phyloP scores from a whole-genome alignment of 352 stramenopile genomes.

The Globisporangium viniferum region DNA sequence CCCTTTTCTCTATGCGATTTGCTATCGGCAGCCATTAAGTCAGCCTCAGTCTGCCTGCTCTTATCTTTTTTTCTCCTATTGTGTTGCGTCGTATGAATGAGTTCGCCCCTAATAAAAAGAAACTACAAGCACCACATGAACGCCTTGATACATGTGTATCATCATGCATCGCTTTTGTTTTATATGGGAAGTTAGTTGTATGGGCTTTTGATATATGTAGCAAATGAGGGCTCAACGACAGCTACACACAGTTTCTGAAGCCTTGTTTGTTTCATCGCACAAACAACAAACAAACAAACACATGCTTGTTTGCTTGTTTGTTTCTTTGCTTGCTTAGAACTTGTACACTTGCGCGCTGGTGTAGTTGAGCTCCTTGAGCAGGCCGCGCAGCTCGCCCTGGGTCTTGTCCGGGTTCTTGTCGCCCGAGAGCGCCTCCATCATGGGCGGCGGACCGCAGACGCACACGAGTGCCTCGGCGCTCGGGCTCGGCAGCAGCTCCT shows the following conservation, averaged over 20 bases:
- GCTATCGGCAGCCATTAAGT: neutral
- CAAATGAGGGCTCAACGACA: neutral
- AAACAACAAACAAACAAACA: neutral
- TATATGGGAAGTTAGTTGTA: neutral
- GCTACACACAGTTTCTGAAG: neutral
- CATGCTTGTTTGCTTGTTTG: neutral
- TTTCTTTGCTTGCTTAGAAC: neutral
- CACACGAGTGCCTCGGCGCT: slow-evolving; percentile 76
- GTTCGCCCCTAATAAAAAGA: neutral
- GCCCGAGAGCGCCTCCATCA: slow-evolving; percentile 89
- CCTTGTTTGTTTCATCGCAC: neutral
- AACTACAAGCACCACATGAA: neutral
- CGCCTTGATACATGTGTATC: neutral
- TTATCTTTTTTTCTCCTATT: neutral
- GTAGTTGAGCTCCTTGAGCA: slow-evolving; percentile 85
- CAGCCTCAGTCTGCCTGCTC: neutral
- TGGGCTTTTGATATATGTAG: too few relatives aligned
- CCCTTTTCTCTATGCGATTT: neutral
- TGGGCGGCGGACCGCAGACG: slow-evolving; percentile 87
- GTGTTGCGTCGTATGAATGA: neutral
- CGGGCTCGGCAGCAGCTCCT: slow-evolving; percentile 51
- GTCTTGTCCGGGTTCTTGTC: slow-evolving; percentile 83
- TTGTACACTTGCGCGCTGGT: slow-evolving; percentile 70
- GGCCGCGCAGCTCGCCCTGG: slow-evolving; percentile 80
- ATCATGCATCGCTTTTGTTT: neutral